phyloP scores from a whole-genome alignment of 208 protist species.

The Leishmania martiniquensis region DNA sequence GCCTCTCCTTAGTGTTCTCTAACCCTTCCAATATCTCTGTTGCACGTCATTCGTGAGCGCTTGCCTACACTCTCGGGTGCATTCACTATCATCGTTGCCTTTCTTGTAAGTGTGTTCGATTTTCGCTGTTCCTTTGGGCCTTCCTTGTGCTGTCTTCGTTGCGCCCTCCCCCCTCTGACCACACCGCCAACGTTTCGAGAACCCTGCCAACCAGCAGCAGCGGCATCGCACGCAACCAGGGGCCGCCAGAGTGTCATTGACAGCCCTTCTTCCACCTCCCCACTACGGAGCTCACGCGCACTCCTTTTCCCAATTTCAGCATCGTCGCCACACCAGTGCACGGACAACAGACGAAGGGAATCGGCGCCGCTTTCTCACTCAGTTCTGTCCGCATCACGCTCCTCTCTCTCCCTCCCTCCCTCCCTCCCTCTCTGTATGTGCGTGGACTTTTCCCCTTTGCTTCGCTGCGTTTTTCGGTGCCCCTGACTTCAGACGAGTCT shows the following conservation, averaged over 20 bases:
- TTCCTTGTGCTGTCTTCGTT: neutral
- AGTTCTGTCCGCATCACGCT: no score
- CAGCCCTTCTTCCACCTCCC: neutral
- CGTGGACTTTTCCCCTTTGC: no score
- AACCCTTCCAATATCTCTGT: neutral
- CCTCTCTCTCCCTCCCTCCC: no score
- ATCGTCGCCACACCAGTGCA: no score
- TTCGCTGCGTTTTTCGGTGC: no score
- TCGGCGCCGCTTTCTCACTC: no score
- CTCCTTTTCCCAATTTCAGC: neutral
- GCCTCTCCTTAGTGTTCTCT: neutral
- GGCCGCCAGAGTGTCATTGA: neutral
- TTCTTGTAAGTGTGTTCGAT: no score
- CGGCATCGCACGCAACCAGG: neutral
- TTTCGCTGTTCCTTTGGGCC: no score
- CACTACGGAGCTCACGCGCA: neutral
- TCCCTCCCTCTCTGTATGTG: no score
- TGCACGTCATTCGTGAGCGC: neutral
- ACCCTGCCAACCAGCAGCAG: neutral
- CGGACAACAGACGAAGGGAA: no score
- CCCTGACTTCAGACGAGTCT: no score
- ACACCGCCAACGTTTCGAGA: neutral
- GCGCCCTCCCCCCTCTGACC: neutral
- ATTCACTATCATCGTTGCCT: neutral
- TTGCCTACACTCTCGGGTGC: neutral